phyloP scores from a whole-genome alignment of 164 flowering plant species.

The Brasenia schreberi region DNA sequence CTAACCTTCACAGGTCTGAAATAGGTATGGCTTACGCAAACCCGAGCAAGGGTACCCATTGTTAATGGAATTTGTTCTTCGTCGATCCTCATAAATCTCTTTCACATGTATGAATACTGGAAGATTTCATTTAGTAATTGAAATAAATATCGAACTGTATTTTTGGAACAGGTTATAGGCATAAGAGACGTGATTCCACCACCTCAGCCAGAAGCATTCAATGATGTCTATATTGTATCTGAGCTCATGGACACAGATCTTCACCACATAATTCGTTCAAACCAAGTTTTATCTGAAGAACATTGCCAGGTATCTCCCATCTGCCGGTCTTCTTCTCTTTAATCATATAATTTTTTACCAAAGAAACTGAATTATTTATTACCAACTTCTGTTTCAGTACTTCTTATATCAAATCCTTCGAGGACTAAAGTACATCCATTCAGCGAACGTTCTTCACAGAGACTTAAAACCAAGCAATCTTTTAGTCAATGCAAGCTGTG shows the following conservation, averaged over 20 bases:
- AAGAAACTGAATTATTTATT: not conserved
- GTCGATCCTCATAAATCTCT: too few relatives aligned
- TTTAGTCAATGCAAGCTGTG: conserved; percentile 80
- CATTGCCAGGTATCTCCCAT: conserved; percentile 67
- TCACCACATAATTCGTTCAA: conserved; percentile 85
- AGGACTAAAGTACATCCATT: conserved; percentile 86
- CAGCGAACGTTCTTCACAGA: conserved; percentile 86
- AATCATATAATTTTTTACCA: not conserved
- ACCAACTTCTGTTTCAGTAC: conserved; percentile 42
- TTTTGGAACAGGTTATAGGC: conserved; percentile 44
- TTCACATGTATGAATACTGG: too few relatives aligned
- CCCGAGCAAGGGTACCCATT: too few relatives aligned
- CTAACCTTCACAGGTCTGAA: too few relatives aligned
- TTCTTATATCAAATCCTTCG: conserved; percentile 90
- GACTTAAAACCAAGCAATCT: conserved; percentile 95
- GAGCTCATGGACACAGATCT: conserved; percentile 99
- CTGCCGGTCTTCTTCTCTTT: not conserved
- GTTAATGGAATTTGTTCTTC: too few relatives aligned
- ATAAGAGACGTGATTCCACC: conserved; percentile 90
- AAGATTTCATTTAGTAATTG: too few relatives aligned
- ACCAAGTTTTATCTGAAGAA: conserved; percentile 80
- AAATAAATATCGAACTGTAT: not conserved
- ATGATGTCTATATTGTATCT: conserved; percentile 72
- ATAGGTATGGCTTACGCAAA: too few relatives aligned
- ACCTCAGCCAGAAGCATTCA: conserved; percentile 58